Evolutionary conservation across 164 flowering plant genomes (phyloP).

Genomic region (Houttuynia cordata): DNA sequence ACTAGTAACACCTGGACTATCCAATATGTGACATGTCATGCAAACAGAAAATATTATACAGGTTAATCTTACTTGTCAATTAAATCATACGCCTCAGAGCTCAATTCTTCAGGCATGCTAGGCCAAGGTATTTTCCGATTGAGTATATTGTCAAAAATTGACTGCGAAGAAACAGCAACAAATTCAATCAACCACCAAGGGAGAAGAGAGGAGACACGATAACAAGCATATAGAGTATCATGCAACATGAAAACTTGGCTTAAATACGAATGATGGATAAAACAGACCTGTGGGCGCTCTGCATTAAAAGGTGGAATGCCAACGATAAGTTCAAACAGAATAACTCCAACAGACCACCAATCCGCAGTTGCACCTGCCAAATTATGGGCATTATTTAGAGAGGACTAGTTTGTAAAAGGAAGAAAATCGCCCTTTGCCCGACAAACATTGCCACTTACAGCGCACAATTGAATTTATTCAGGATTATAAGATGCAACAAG

Average conservation of each 20-base stretch:
- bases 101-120: constrained; percentile 83
- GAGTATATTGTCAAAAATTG: constrained; percentile 92
- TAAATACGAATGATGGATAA: neutral
- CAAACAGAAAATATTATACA: neutral
- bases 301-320: constrained; percentile 99
- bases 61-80: constrained; percentile 51
- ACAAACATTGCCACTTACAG: too few species aligned
- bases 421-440: too few species aligned
- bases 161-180: constrained; percentile 25
- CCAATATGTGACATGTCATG: neutral
- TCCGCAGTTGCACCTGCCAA: constrained; percentile 84
- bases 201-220: neutral
- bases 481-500: too few species aligned
- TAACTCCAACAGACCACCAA: constrained; percentile 99
- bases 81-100: constrained; percentile 72
- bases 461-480: too few species aligned
- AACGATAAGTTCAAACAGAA: constrained; percentile 86
- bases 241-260: neutral
- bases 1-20: neutral
- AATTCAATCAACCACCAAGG: neutral
- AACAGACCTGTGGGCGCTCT: constrained; percentile 89
- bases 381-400: neutral
- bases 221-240: neutral
- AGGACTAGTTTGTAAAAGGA: too few species aligned
- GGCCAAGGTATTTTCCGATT: constrained; percentile 99